Conservation (phyloP, 176 grass and related monocot genomes). For the Hsuehochloa calcarea region DNA sequence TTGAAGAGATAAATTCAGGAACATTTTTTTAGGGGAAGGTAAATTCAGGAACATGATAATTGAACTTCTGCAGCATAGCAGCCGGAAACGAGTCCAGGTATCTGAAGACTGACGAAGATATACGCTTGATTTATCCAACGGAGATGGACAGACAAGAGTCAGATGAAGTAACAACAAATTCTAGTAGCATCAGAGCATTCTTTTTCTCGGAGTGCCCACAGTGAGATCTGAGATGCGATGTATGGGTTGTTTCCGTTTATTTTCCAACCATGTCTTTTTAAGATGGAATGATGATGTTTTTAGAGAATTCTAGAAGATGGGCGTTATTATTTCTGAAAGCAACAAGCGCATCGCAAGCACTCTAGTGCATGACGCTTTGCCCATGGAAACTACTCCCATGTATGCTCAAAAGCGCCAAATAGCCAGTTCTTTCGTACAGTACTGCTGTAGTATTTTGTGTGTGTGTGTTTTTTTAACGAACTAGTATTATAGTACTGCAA, state of each 20-base stretch:
- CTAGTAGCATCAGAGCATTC: not conserved
- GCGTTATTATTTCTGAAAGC: constrained; percentile 10
- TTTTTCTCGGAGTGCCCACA: not conserved
- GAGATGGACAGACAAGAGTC: not conserved
- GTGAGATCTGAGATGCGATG: constrained; percentile 27
- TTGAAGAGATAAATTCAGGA: not conserved
- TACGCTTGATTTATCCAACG: not conserved
- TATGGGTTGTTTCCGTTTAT: not conserved
- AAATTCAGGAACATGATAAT: not conserved
- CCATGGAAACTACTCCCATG: not conserved
- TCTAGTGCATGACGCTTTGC: not conserved
- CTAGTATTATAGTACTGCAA: too few species aligned
- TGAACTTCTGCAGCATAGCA: not conserved
- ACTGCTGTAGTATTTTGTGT: not conserved
- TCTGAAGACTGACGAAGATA: not conserved
- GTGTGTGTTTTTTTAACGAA: too few species aligned
- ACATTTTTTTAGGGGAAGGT: not conserved
- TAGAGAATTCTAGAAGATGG: not conserved
- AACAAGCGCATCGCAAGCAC: not conserved
- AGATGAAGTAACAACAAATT: not conserved
- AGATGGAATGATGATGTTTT: constrained; percentile 27
- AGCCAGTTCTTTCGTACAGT: not conserved
- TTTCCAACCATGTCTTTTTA: not conserved
- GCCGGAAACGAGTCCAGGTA: not conserved
- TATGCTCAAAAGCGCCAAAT: not conserved